Evolutionary conservation across 192 early-diverging fungal species (phyloP).

Genomic region (Rhizophagus sp.): DNA sequence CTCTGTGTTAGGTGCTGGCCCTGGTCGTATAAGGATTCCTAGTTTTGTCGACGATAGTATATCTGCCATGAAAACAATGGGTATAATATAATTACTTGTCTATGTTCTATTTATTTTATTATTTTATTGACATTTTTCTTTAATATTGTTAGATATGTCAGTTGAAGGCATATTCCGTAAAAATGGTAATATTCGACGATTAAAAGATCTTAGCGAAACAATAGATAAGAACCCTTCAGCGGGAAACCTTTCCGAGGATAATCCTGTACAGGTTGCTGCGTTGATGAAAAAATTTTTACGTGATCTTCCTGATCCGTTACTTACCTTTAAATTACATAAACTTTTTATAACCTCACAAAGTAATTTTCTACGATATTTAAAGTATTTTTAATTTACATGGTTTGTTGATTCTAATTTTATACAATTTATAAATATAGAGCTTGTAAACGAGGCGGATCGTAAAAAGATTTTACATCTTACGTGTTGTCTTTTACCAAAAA

Average conservation of each 20-base stretch:
- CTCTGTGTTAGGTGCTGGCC: slow-evolving; percentile 67
- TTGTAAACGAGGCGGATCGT: slow-evolving; percentile 52
- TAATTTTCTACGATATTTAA: slow-evolving; percentile 30
- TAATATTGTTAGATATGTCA: slow-evolving; percentile 50
- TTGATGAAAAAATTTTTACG: slow-evolving; percentile 95
- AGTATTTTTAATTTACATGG: background rate
- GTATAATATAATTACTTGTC: slow-evolving; percentile 38
- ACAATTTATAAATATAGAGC: slow-evolving; percentile 36
- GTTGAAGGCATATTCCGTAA: slow-evolving; percentile 97
- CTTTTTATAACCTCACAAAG: slow-evolving; percentile 82
- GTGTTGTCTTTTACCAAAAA: slow-evolving; percentile 82
- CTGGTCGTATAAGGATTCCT: slow-evolving; percentile 75
- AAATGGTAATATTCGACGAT: slow-evolving; percentile 92
- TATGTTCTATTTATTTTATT: background rate
- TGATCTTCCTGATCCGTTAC: slow-evolving; percentile 92
- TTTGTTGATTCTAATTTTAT: background rate
- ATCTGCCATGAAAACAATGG: slow-evolving; percentile 71
- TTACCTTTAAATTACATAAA: slow-evolving; percentile 86
- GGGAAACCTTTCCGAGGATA: slow-evolving; percentile 70
- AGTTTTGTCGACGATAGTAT: slow-evolving; percentile 84
- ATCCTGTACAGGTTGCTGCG: slow-evolving; percentile 91
- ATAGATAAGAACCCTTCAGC: slow-evolving; percentile 81
- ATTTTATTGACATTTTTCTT: slow-evolving; percentile 8
- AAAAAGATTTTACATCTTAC: slow-evolving; percentile 79
- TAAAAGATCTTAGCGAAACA: slow-evolving; percentile 82